These are phyloP conservation scores for Dinochytrium kinnereticum DNA, from an alignment of 371 early-diverging fungal species.

Conservation along the genomic window DNA sequence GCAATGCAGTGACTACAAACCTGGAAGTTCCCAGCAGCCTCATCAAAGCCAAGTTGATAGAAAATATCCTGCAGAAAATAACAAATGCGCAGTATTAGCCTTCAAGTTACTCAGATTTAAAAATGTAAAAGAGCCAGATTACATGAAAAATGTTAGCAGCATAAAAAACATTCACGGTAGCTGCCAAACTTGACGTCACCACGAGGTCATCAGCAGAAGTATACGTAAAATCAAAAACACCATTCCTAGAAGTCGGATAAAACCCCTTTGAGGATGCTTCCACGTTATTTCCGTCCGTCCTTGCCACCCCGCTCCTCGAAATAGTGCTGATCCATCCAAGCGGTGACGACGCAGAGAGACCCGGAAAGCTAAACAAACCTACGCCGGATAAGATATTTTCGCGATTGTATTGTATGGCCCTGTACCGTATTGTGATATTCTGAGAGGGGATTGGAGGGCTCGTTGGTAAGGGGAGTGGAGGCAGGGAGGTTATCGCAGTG, in stretches of 20 bases:
- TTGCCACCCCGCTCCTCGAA: constrained; percentile 15
- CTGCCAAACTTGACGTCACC: not conserved
- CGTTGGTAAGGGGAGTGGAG: not conserved
- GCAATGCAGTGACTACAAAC: too few species aligned
- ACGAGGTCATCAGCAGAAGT: constrained; percentile 30
- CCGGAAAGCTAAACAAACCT: constrained; percentile 49
- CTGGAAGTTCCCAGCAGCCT: constrained; percentile 58
- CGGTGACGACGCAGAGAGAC: constrained; percentile 62
- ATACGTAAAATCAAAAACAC: not conserved
- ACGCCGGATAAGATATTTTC: constrained; percentile 63
- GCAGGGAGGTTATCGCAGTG: not conserved
- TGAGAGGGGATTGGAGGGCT: not conserved
- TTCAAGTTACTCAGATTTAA: too few species aligned
- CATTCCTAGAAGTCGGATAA: not conserved
- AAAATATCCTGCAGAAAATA: constrained; percentile 54
- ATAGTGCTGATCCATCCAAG: constrained; percentile 48
- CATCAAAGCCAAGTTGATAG: constrained; percentile 51
- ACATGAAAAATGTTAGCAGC: constrained; percentile 6
- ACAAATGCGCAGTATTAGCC: too few species aligned
- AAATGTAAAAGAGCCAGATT: not conserved
- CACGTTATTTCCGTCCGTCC: not conserved
- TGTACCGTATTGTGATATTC: not conserved
- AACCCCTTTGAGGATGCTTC: not conserved
- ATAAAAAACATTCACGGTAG: constrained; percentile 16
- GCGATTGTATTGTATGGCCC: constrained; percentile 15